Evolutionary conservation across 495 filamentous ascomycete genomes (phyloP).

Genomic region (Penicillium parvum): DNA sequence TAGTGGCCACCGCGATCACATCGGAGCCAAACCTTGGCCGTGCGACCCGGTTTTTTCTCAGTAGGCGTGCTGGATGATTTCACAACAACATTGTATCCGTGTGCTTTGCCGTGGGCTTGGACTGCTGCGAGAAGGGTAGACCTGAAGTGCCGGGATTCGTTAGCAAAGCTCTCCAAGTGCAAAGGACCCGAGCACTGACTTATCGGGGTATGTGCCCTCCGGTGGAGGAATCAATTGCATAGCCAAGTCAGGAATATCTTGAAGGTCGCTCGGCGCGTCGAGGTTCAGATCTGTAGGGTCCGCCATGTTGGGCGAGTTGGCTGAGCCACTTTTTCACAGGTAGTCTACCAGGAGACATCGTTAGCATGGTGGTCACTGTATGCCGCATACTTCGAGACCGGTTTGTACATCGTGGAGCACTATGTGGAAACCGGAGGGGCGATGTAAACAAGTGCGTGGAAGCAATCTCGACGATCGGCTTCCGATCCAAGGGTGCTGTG

Average conservation of each 20-base stretch:
- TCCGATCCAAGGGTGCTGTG: conserved; percentile 26
- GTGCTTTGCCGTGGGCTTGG: conserved; percentile 41
- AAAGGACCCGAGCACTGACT: conserved; percentile 22
- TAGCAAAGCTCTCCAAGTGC: not conserved
- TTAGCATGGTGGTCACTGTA: conserved; percentile 19
- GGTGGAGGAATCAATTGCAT: conserved; percentile 43
- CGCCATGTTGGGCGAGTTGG: conserved; percentile 30
- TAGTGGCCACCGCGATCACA: conserved; percentile 51
- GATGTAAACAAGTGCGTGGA: conserved; percentile 42
- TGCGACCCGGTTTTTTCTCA: conserved; percentile 46
- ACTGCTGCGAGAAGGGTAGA: conserved; percentile 39
- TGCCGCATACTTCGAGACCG: conserved; percentile 3
- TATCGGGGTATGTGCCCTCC: conserved; percentile 45
- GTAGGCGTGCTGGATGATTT: conserved; percentile 47
- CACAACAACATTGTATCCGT: conserved; percentile 47
- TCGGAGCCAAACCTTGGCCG: conserved; percentile 45
- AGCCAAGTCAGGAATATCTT: conserved; percentile 45
- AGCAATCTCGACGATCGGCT: conserved; percentile 28
- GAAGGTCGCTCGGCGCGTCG: conserved; percentile 46
- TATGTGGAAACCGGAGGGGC: conserved; percentile 8
- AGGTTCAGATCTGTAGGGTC: conserved; percentile 43
- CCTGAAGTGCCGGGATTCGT: conserved; percentile 17
- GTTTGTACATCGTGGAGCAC: conserved; percentile 3
- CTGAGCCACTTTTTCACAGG: conserved; percentile 9
- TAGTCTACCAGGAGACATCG: conserved; percentile 1